Conservation (phyloP, 2,329 filamentous ascomycete species). For the Neofusicoccum laricinum region DNA sequence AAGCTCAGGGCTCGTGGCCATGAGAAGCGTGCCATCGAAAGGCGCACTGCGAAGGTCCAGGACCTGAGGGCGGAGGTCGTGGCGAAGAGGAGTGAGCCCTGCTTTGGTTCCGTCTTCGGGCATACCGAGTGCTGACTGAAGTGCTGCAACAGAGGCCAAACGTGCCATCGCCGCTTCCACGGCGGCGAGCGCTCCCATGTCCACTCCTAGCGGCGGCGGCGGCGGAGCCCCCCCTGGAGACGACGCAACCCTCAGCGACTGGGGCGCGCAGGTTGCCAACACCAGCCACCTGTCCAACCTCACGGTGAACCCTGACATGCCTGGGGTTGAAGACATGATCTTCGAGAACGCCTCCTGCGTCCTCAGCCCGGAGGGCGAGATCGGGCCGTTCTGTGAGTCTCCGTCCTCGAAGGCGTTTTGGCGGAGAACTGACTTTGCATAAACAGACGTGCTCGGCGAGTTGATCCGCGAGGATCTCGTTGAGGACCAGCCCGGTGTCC, state of each 20-base stretch:
- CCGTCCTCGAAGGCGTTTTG: no score
- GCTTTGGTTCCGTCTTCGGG: no score
- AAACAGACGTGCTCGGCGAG: constrained; percentile 47
- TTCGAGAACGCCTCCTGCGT: constrained; percentile 34
- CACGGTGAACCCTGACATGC: not conserved
- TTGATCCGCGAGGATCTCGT: constrained; percentile 48
- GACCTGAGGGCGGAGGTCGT: not conserved
- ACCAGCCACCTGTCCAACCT: constrained; percentile 5
- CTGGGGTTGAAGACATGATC: constrained; percentile 21
- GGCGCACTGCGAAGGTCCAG: not conserved
- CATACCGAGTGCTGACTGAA: not conserved
- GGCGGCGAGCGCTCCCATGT: not conserved
- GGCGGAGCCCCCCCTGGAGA: not conserved
- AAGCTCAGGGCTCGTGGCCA: not conserved
- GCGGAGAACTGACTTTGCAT: not conserved
- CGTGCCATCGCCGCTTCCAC: not conserved
- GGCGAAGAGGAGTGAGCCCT: not conserved
- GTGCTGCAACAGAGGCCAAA: not conserved
- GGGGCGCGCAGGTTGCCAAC: constrained; percentile 2
- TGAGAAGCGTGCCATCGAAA: constrained; percentile 3
- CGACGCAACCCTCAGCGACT: not conserved
- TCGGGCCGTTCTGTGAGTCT: constrained; percentile 26
- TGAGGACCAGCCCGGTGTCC: constrained; percentile 49
- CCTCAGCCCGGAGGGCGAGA: constrained; percentile 31
- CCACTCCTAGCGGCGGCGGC: not conserved